Evolutionary conservation across 345 rosid genomes (phyloP).

Genomic region (Populus pruinosa): DNA sequence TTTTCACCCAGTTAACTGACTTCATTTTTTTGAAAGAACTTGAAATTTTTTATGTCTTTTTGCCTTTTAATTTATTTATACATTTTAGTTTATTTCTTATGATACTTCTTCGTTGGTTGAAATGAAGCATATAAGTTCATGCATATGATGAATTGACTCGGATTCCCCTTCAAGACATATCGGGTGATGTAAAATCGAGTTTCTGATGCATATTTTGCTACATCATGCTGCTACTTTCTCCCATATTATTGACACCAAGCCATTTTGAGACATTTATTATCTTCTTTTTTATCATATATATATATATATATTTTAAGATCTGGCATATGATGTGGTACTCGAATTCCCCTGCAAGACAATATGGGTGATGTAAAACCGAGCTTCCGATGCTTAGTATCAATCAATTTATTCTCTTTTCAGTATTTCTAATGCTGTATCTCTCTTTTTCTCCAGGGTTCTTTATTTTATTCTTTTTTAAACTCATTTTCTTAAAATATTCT

Average conservation of each 20-base stretch:
- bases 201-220: constrained; percentile 43
- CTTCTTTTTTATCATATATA: neutral
- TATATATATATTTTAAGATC: neutral
- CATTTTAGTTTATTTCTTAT: neutral
- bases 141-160: constrained; percentile 51
- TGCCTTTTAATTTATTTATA: too few species aligned
- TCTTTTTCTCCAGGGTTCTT: neutral
- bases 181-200: constrained; percentile 57
- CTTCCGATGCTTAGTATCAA: constrained; percentile 35
- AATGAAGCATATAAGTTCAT: neutral
- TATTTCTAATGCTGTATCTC: neutral
- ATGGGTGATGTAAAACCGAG: constrained; percentile 67
- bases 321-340: constrained; percentile 51
- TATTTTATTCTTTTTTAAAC: neutral
- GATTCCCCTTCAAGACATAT: constrained; percentile 57
- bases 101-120: neutral
- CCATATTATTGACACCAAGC: neutral
- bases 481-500: neutral
- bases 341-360: constrained; percentile 72
- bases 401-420: neutral
- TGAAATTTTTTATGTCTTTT: neutral
- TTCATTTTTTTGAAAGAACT: neutral
- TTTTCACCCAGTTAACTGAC: neutral
- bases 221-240: neutral
- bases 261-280: neutral